Base-by-base conservation (phyloP, 257 asterid species). In the Solanum neorickii region DNA sequence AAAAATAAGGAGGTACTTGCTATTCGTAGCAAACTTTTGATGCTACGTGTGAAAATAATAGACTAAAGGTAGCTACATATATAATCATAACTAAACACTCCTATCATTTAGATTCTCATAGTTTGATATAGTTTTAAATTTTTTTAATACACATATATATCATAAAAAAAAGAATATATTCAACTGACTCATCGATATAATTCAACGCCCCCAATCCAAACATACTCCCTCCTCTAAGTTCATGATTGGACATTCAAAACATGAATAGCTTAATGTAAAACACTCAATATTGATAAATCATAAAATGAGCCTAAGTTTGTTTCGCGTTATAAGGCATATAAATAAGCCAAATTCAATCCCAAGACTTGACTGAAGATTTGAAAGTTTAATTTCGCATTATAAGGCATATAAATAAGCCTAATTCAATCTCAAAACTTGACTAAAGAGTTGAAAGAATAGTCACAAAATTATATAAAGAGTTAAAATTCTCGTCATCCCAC, bases 391-490 rank as follows among this genome's bases (percentile, higher is more conserved):
- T 27, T 25, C 1, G 6, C n/a, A 1, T 62, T 62, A 62, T 62
- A 62, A 1, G 8, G 3, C 7, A 27, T 27, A 27, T 8, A 15
- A 2, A 7, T 52, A 11, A 52, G 4, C 20, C 37, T 69, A 27
- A 69, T 31, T 29, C 6, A 68, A 27, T 6, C 0, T 0, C 23
- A 6, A 14, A 14, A 68, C 0, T 15, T 13, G 1, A 31, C 1
- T 68, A 12, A 27, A 8, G 8, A 13, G 1, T 3, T 29, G 0
- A 69, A 29, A 3, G 1, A 0, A 29, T 69, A 0, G 1, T 7
- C 41, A 7, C 12, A 14, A 69, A 14, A 69, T 69, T 15, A 29
- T 29, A 7, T 9, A 29, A 3, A 69, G 6, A 69, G 6, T 69
- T 69, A 5, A 68, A 69, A 15, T 3, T 27, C 23, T 68, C 3